A percentile compares a stretch with the other conserved stretches of the same genome.
Conservation (phyloP, 768 basidiomycete genomes). For the Lactarius akahatsu region DNA sequence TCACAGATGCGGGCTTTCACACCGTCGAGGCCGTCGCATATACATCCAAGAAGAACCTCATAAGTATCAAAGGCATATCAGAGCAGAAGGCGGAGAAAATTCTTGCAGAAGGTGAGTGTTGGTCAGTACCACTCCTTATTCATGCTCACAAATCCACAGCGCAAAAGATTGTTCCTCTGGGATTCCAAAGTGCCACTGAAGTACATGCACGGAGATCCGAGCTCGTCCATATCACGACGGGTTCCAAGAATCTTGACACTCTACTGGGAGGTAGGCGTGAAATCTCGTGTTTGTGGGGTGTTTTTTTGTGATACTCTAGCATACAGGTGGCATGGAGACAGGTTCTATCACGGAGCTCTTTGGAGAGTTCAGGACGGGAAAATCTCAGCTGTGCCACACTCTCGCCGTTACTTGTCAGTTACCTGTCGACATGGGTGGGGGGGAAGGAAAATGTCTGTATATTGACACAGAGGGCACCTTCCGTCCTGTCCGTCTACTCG, state of each 20-base stretch:
- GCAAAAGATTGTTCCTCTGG: constrained; percentile 93
- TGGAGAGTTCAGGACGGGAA: constrained; percentile 98
- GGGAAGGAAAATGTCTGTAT: constrained; percentile 98
- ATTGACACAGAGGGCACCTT: constrained; percentile 99
- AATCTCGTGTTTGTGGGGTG: not conserved
- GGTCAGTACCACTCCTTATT: not conserved
- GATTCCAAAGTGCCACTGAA: constrained; percentile 97
- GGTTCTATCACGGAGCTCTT: constrained; percentile 98
- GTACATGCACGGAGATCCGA: constrained; percentile 94
- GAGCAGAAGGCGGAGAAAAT: constrained; percentile 98
- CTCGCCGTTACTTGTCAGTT: constrained; percentile 98
- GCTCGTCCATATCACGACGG: constrained; percentile 94
- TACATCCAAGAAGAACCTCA: constrained; percentile 90
- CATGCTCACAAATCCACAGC: constrained; percentile 47
- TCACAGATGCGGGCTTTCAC: constrained; percentile 85
- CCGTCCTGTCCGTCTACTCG: constrained; percentile 91
- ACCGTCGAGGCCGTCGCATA: constrained; percentile 96
- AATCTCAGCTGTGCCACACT: constrained; percentile 97
- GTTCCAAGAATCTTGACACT: constrained; percentile 93
- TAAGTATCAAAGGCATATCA: constrained; percentile 93
- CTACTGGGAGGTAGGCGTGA: constrained; percentile 77
- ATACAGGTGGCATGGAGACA: constrained; percentile 89
- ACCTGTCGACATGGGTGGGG: constrained; percentile 96
- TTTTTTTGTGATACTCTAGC: not conserved
- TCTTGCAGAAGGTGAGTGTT: constrained; percentile 71